phyloP scores from a whole-genome alignment of 108 stramenopile genomes.

The Pseudonitzschia multiseries region DNA sequence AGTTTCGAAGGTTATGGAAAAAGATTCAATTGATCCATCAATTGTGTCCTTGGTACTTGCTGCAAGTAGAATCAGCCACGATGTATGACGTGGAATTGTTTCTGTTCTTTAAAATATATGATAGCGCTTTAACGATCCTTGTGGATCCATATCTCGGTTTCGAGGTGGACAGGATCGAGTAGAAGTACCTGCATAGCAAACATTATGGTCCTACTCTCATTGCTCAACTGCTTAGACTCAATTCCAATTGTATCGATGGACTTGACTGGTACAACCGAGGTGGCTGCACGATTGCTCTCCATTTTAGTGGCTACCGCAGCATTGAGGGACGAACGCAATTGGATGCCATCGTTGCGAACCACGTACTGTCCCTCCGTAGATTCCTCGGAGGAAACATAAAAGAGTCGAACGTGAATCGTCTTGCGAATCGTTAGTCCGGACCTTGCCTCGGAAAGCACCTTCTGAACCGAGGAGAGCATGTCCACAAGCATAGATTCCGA shows the following conservation, averaged over 20 bases:
- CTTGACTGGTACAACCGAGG: conserved; percentile 55
- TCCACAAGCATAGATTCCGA: conserved; percentile 16
- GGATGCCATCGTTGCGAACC: conserved; percentile 28
- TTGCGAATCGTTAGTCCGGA: conserved; percentile 30
- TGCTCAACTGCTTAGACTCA: background rate
- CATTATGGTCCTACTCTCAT: conserved; percentile 20
- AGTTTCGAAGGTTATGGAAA: conserved; percentile 20
- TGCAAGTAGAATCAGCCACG: conserved; percentile 4
- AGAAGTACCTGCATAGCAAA: conserved; percentile 67
- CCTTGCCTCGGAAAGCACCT: conserved; percentile 30
- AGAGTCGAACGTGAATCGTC: conserved; percentile 60
- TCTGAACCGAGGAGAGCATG: conserved; percentile 48
- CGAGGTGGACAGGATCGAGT: conserved; percentile 63
- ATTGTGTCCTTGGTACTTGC: conserved; percentile 33
- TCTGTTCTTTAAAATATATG: background rate
- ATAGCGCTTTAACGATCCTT: conserved; percentile 21
- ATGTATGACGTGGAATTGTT: background rate
- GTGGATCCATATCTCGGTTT: conserved; percentile 60
- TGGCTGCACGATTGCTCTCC: conserved; percentile 13
- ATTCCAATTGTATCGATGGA: conserved; percentile 42
- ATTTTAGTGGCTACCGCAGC: background rate
- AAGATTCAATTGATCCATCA: conserved; percentile 28
- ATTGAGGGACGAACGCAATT: conserved; percentile 34
- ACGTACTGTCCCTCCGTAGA: background rate
- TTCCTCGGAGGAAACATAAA: conserved; percentile 42